Percentiles rank a stretch among this genome's conserved stretches.
These are phyloP conservation scores for Thielaviopsis euricoi DNA, from an alignment of 2,329 filamentous ascomycete species.

Conservation along the genomic window DNA sequence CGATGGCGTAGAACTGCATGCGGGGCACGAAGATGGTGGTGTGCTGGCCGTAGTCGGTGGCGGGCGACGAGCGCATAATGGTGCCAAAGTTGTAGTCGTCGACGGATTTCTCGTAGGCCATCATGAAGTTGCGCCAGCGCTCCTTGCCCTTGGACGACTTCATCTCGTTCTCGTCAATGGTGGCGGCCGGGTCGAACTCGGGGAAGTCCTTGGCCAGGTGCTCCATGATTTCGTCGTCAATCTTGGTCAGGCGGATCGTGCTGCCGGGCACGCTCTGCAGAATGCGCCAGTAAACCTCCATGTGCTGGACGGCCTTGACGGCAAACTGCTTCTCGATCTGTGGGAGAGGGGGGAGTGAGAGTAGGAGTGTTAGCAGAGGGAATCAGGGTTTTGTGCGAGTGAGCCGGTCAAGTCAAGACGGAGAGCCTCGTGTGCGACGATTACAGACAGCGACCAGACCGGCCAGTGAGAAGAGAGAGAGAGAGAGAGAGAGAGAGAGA, in stretches of 20 bases:
- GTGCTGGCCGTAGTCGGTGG: conserved; percentile 71
- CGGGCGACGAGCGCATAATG: conserved; percentile 65
- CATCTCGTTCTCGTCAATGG: conserved; percentile 84
- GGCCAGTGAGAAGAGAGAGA: too few relatives aligned
- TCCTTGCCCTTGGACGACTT: conserved; percentile 95
- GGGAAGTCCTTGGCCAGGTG: conserved; percentile 81
- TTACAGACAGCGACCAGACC: too few relatives aligned
- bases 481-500: conserved; percentile 3
- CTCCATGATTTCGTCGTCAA: conserved; percentile 87
- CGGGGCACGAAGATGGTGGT: conserved; percentile 69
- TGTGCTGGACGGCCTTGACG: conserved; percentile 92
- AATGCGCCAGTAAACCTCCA: conserved; percentile 93
- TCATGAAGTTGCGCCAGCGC: conserved; percentile 87
- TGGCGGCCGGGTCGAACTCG: conserved; percentile 69
- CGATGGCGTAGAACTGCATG: conserved; percentile 39
- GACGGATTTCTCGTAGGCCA: conserved; percentile 83
- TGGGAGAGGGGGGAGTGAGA: background rate
- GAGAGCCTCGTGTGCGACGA: too few relatives aligned
- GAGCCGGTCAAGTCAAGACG: background rate
- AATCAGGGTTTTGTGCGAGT: background rate
- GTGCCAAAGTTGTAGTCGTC: conserved; percentile 98
- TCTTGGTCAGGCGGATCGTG: conserved; percentile 75
- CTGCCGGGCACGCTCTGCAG: conserved; percentile 83
- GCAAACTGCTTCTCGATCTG: conserved; percentile 99
- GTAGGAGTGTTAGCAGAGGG: background rate